Percentiles rank a stretch among this genome's conserved stretches.
Evolutionary conservation across 169 alveolate species (phyloP).

Genomic region (Babesia divergens): DNA sequence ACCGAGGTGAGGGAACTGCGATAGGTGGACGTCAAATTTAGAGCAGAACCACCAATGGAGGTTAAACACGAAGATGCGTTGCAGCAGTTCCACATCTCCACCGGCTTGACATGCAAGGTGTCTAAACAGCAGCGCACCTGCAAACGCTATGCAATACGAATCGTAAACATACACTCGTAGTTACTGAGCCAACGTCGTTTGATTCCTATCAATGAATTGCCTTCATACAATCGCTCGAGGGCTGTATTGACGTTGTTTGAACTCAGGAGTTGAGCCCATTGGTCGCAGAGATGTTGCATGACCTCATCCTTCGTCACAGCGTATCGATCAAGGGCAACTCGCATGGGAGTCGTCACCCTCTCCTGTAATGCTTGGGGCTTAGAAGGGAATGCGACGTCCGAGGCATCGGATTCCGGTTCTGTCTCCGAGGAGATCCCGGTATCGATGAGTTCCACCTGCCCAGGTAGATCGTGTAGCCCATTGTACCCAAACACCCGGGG

Average conservation of each 20-base stretch:
- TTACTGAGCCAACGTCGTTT: conserved; percentile 16
- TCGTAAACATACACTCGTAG: conserved; percentile 36
- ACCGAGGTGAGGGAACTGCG: conserved; percentile 52
- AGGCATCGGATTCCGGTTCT: conserved; percentile 9
- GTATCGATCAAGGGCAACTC: conserved; percentile 13
- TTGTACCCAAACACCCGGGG: not conserved
- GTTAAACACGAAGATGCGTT: not conserved
- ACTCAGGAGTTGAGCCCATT: not conserved
- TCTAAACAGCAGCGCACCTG: conserved; percentile 34
- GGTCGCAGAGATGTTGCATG: not conserved
- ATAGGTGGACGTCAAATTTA: conserved; percentile 35
- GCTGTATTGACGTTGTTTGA: not conserved
- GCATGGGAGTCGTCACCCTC: not conserved
- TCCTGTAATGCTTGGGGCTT: not conserved
- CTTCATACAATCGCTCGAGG: not conserved
- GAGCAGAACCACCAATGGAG: conserved; percentile 55
- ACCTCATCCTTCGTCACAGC: conserved; percentile 21
- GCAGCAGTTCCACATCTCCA: not conserved
- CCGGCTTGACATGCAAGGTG: not conserved
- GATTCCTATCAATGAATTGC: conserved; percentile 20
- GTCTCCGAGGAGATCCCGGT: conserved; percentile 24
- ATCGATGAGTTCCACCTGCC: conserved; percentile 32
- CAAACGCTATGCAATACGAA: not conserved
- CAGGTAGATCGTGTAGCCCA: conserved; percentile 3
- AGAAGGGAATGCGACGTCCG: not conserved